phyloP scores from a whole-genome alignment of 306 rosid species.

The Dryas octopetala region DNA sequence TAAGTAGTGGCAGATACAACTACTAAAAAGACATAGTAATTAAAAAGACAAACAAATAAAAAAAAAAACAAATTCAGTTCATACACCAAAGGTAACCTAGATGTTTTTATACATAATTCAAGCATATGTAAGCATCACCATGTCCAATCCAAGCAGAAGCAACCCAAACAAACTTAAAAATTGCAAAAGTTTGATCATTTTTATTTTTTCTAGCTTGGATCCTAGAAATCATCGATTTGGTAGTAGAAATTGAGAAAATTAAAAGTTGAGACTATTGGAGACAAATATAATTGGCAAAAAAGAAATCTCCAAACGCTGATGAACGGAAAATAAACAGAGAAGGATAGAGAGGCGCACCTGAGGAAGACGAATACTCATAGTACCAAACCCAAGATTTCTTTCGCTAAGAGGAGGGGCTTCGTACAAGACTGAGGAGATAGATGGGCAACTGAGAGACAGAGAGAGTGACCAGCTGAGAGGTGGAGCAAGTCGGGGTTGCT shows the following conservation, averaged over 20 bases:
- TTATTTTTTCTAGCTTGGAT: not conserved
- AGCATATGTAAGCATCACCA: not conserved
- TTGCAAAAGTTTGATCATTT: not conserved
- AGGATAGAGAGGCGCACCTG: conserved; percentile 28
- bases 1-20: no score
- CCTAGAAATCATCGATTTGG: conserved; percentile 1
- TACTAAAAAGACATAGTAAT: no score
- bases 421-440: no score
- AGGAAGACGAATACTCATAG: not conserved
- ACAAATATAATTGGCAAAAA: not conserved
- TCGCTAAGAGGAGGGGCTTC: not conserved
- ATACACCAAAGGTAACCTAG: not conserved
- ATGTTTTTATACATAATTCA: not conserved
- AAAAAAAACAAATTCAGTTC: not conserved
- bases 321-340: not conserved
- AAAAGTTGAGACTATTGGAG: no score
- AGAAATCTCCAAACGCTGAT: not conserved
- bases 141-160: not conserved
- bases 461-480: no score
- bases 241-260: not conserved
- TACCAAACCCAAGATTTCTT: conserved; percentile 40
- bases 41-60: no score
- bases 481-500: no score
- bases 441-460: no score
- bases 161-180: not conserved